A percentile compares a stretch with the other conserved stretches of the same genome.
Conservation (phyloP, 2,329 filamentous ascomycete genomes). For the Didymella sp. region DNA sequence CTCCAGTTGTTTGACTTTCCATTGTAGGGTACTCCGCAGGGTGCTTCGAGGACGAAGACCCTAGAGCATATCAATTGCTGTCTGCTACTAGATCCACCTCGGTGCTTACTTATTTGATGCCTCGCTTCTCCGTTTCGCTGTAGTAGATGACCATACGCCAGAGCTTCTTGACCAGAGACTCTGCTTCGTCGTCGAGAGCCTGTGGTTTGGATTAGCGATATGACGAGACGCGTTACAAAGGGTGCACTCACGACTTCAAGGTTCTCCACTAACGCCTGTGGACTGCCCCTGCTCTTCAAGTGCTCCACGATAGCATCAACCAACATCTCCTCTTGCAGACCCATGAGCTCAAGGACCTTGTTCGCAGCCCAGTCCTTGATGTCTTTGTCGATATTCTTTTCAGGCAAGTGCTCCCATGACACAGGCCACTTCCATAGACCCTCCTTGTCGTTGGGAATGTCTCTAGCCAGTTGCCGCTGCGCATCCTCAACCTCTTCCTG, state of each 20-base stretch:
- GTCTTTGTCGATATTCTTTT: conserved; percentile 80
- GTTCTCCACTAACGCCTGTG: conserved; percentile 83
- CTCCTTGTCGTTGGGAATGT: conserved; percentile 86
- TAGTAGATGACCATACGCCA: conserved; percentile 99
- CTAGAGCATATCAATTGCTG: conserved; percentile 31
- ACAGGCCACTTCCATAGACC: conserved; percentile 92
- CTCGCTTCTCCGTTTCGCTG: conserved; percentile 90
- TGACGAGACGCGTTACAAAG: not conserved
- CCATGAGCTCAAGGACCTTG: conserved; percentile 96
- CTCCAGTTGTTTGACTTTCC: conserved; percentile 15
- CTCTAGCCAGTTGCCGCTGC: conserved; percentile 79
- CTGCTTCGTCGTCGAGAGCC: conserved; percentile 93
- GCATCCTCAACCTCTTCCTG: conserved; percentile 88
- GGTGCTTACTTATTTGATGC: conserved; percentile 59
- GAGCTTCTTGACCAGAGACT: conserved; percentile 91
- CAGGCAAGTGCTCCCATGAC: conserved; percentile 90
- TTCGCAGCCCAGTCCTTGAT: conserved; percentile 95
- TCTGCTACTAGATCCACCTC: conserved; percentile 6
- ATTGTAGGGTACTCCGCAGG: conserved; percentile 5
- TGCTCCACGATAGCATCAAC: conserved; percentile 93
- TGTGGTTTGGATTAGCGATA: conserved; percentile 46
- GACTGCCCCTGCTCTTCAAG: conserved; percentile 74
- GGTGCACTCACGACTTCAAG: conserved; percentile 74
- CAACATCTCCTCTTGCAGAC: conserved; percentile 93
- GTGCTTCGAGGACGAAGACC: conserved; percentile 31